Evolutionary conservation across 345 rosid species (phyloP).

Genomic region (Limnanthes douglasii): DNA sequence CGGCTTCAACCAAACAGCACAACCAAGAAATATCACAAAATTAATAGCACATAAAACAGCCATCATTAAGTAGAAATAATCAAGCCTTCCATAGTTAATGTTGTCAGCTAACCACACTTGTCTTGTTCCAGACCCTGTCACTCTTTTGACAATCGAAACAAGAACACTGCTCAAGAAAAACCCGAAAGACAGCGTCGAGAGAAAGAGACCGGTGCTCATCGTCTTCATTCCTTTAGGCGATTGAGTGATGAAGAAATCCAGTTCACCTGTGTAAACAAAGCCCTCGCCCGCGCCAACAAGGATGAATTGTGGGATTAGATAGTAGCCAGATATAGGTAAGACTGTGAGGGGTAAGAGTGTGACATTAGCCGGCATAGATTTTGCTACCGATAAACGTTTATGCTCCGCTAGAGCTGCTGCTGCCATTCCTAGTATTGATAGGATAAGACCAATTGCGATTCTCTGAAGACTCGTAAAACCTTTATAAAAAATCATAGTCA

Average conservation of each 20-base stretch:
- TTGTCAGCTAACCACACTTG: constrained; percentile 35
- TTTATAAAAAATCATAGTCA: too few relatives aligned
- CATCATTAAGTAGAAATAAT: constrained; percentile 33
- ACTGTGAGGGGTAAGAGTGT: too few relatives aligned
- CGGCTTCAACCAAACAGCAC: constrained; percentile 26
- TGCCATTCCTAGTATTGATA: constrained; percentile 46
- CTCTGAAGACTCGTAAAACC: constrained; percentile 49
- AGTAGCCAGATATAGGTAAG: constrained; percentile 32
- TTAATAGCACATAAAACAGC: constrained; percentile 25
- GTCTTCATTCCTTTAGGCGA: constrained; percentile 62
- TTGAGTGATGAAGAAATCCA: constrained; percentile 56
- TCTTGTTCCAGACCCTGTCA: constrained; percentile 11
- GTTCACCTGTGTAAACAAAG: constrained; percentile 56
- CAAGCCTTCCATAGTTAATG: constrained; percentile 33
- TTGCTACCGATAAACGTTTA: constrained; percentile 22
- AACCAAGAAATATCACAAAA: constrained; percentile 17
- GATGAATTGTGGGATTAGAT: constrained; percentile 46
- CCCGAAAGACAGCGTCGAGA: constrained; percentile 44
- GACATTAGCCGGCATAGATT: constrained; percentile 10
- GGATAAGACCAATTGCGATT: constrained; percentile 44
- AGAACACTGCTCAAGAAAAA: constrained; percentile 48
- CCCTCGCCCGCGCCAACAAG: constrained; percentile 56
- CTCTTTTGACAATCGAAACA: constrained; percentile 27
- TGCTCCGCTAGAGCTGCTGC: constrained; percentile 35
- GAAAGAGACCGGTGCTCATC: constrained; percentile 57